Evolutionary conservation across 192 early-diverging fungal species (phyloP).

Genomic region (Glomus cerebriforme): DNA sequence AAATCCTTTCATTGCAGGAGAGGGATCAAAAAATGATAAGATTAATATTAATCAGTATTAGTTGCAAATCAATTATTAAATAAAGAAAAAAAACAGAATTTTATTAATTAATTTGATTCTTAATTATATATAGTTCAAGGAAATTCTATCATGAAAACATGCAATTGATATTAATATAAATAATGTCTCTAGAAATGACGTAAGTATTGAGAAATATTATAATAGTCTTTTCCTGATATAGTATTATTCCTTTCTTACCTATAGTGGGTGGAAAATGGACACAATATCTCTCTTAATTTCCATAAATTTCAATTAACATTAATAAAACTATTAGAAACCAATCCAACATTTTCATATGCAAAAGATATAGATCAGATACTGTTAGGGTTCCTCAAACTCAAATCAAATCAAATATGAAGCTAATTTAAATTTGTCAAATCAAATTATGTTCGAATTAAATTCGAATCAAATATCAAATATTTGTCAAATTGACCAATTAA

Average conservation of each 20-base stretch:
- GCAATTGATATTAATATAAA: background rate
- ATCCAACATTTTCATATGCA: constrained; percentile 3
- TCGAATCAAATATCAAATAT: too few relatives aligned
- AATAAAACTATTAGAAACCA: constrained; percentile 8
- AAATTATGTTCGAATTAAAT: too few relatives aligned
- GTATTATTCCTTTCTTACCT: background rate
- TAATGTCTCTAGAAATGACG: constrained; percentile 1
- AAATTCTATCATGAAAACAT: background rate
- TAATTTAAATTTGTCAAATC: too few relatives aligned
- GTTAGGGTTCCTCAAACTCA: too few relatives aligned
- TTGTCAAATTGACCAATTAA: too few relatives aligned
- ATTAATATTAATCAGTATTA: constrained; percentile 23
- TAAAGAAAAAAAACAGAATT: background rate
- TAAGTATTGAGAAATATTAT: too few relatives aligned
- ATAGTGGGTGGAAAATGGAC: background rate
- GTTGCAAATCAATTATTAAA: background rate
- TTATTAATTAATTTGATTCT: constrained; percentile 11
- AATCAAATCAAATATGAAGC: too few relatives aligned
- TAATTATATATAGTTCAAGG: constrained; percentile 19
- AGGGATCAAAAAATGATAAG: constrained; percentile 18
- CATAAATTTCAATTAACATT: background rate
- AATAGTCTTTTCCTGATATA: constrained; percentile 16
- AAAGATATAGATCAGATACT: constrained; percentile 27
- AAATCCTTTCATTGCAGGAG: constrained; percentile 18
- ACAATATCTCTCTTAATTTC: constrained; percentile 19